Evolutionary conservation across 2,329 filamentous ascomycete genomes (phyloP), one percentile per base, ranked within the genome.

Genomic region (Xylaria sp.): DNA sequence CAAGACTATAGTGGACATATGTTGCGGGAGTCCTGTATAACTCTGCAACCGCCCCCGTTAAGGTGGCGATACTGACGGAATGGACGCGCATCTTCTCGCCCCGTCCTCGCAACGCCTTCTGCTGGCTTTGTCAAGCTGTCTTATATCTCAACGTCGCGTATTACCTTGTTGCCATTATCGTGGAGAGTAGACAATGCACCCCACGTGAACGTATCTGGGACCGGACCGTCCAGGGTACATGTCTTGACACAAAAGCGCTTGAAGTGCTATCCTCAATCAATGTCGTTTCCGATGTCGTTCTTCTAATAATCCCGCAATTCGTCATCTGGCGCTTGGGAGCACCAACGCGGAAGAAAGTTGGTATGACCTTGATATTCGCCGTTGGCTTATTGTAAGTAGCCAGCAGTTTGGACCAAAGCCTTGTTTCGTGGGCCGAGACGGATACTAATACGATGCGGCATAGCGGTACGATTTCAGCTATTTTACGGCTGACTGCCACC

Each of bases 321-420:
- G 47, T 53, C 33, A 60, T 63, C 19, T 63, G 60, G 60, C 51
- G 56, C 9, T 10, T 48, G 33, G 21, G 53, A 27, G 11, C 54
- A 35, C 48, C 46, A 10, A 48, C 2, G 15, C 7, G 5, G 10
- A 52, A 48, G n/a, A 63, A 17, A 47, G 19, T 44, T 35, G 60
- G 56, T 4, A 44, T 60, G 9, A 19, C 47, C 4, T 8, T 60
- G 31, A 43, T 60, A 7, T 56, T 35, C 38, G 47, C 38, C 4
- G 40, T 60, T 11, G 60, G 60, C 19, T 31, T 63, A 56, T 63
- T 63, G 60, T 60, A 56, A 52, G 56, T 62, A 10, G 11, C 43
- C 25, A 4, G 15, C 19, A 31, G 7, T 29, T 57, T 48, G 35
- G 51, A 35, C 31, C 25, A 17, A 11, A 31, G 25, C 5, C 11